Percentiles rank a stretch among this genome's conserved stretches.
Conservation (phyloP, 805 yeast species). For the Metschnikowia arizonensis region DNA sequence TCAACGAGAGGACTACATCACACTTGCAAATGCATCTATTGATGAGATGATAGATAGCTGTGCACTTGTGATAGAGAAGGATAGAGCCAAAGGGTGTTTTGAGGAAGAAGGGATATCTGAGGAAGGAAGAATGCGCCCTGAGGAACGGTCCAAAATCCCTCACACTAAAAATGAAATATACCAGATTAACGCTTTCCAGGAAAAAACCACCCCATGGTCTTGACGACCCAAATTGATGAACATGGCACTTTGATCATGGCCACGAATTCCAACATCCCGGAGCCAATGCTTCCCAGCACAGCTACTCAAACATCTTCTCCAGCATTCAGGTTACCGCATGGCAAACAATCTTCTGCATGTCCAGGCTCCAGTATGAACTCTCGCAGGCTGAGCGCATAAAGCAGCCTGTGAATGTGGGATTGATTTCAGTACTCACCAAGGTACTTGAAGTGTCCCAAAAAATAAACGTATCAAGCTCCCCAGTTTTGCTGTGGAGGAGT, state of each 20-base stretch:
- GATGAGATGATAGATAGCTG: constrained; percentile 61
- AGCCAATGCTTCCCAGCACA: background rate
- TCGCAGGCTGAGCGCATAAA: background rate
- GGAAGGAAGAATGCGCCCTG: too few species aligned
- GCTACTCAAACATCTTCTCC: background rate
- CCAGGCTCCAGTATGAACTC: background rate
- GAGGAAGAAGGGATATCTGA: too few species aligned
- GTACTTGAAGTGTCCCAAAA: constrained; percentile 22
- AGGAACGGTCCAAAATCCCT: too few species aligned
- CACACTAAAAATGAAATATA: background rate
- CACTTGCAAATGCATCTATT: constrained; percentile 49
- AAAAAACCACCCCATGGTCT: constrained; percentile 11
- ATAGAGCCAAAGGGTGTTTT: background rate
- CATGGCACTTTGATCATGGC: constrained; percentile 2
- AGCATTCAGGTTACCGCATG: background rate
- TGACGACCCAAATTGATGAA: constrained; percentile 5
- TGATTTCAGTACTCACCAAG: constrained; percentile 12
- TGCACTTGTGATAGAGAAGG: constrained; percentile 36
- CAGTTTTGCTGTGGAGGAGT: constrained; percentile 24
- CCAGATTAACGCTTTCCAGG: constrained; percentile 8
- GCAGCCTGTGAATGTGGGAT: constrained; percentile 12
- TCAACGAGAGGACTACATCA: constrained; percentile 39
- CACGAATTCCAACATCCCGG: constrained; percentile 2
- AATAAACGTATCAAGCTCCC: constrained; percentile 18
- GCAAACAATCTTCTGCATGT: constrained; percentile 1